Conservation (phyloP, 192 early-diverging fungal species). For the Rhizophagus sp. region DNA sequence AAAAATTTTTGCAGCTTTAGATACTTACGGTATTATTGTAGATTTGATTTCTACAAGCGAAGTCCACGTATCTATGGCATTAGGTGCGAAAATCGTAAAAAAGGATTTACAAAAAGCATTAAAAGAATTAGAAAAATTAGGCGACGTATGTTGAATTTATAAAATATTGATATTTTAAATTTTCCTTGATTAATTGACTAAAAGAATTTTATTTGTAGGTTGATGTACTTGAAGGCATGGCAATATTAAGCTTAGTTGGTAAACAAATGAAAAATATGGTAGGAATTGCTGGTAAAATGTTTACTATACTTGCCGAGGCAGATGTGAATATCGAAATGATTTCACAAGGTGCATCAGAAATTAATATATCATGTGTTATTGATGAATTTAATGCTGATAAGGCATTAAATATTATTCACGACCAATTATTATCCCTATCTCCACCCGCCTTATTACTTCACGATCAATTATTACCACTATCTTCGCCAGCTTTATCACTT, state of each 20-base stretch:
- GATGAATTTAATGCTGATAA: slow-evolving; percentile 64
- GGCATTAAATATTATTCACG: slow-evolving; percentile 91
- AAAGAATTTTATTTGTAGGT: slow-evolving; percentile 10
- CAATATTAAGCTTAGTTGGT: slow-evolving; percentile 95
- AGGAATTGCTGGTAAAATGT: slow-evolving; percentile 93
- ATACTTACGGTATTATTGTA: slow-evolving; percentile 88
- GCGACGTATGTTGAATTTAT: slow-evolving; percentile 51
- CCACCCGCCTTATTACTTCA: not conserved
- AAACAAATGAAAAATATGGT: slow-evolving; percentile 98
- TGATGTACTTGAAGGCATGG: slow-evolving; percentile 75
- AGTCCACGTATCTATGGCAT: slow-evolving; percentile 90
- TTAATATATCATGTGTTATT: slow-evolving; percentile 98
- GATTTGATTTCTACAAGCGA: slow-evolving; percentile 94
- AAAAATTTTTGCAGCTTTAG: slow-evolving; percentile 89
- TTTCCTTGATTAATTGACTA: not conserved
- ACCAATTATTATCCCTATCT: slow-evolving; percentile 52
- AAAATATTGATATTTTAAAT: not conserved
- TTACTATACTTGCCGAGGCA: slow-evolving; percentile 81
- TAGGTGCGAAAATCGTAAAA: slow-evolving; percentile 62
- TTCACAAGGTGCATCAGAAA: slow-evolving; percentile 96
- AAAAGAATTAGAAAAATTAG: slow-evolving; percentile 74
- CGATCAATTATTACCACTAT: too few relatives aligned
- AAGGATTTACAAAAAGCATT: slow-evolving; percentile 79
- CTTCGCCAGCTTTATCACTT: slow-evolving; percentile 32
- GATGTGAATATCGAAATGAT: slow-evolving; percentile 99